A percentile compares a stretch with the other conserved stretches of the same genome.
Evolutionary conservation across 768 basidiomycete genomes (phyloP).

Genomic region (Termitomyces sp.): DNA sequence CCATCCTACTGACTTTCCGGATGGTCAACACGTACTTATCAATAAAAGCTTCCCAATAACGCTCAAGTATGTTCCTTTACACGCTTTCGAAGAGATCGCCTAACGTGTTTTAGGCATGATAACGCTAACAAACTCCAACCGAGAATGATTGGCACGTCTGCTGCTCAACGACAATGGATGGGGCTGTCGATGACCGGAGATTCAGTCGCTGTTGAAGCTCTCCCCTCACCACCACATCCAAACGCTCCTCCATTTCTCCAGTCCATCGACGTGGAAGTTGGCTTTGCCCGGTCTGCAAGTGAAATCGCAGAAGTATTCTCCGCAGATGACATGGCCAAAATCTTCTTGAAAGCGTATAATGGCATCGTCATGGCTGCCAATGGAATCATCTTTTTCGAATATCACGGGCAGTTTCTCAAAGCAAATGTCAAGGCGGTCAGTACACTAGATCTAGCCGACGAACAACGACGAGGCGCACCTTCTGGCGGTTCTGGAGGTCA

Average conservation of each 20-base stretch:
- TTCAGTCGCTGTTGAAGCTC: conserved; percentile 62
- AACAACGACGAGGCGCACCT: conserved; percentile 44
- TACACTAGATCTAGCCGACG: conserved; percentile 58
- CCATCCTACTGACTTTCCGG: conserved; percentile 69
- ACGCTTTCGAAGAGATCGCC: neutral
- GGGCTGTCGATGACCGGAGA: conserved; percentile 80
- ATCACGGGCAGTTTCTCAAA: conserved; percentile 80
- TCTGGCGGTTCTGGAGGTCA: conserved; percentile 26
- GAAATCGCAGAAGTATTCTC: conserved; percentile 73
- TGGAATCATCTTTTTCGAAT: conserved; percentile 82
- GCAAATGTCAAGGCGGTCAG: conserved; percentile 60
- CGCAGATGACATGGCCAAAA: conserved; percentile 79
- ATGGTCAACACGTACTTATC: conserved; percentile 72
- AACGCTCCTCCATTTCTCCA: conserved; percentile 62
- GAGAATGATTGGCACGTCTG: conserved; percentile 73
- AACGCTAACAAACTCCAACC: conserved; percentile 67
- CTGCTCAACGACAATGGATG: conserved; percentile 86
- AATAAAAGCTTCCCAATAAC: conserved; percentile 73
- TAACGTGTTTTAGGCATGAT: conserved; percentile 56
- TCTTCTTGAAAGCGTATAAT: conserved; percentile 72
- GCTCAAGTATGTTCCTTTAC: conserved; percentile 51
- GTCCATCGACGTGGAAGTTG: conserved; percentile 77
- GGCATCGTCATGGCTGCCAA: conserved; percentile 68
- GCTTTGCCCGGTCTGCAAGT: conserved; percentile 51
- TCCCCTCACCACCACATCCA: conserved; percentile 51